Percentiles rank a stretch among this genome's conserved stretches.
Evolutionary conservation across 2,329 filamentous ascomycete genomes (phyloP).

Genomic region (Trichoderma polysporum): DNA sequence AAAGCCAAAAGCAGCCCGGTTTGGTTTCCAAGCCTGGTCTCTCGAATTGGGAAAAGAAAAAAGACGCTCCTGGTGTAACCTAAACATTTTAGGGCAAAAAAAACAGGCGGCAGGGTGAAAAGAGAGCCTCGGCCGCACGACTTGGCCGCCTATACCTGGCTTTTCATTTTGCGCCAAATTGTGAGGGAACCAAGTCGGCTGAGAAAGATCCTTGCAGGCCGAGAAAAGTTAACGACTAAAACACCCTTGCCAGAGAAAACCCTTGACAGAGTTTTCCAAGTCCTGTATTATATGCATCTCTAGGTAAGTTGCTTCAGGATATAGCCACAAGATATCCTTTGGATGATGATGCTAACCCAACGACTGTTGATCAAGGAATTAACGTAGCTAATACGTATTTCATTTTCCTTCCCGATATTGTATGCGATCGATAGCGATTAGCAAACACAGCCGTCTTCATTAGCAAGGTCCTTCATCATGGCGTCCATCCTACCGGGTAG

Average conservation of each 20-base stretch:
- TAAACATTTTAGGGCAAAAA: too few species aligned
- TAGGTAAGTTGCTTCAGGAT: not conserved
- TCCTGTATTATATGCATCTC: not conserved
- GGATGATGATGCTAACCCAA: not conserved
- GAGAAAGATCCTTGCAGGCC: not conserved
- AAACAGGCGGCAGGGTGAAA: not conserved
- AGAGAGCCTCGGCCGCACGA: not conserved
- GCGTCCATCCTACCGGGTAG: not conserved
- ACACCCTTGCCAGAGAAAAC: not conserved
- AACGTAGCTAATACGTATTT: not conserved
- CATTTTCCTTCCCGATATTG: not conserved
- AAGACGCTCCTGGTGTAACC: not conserved
- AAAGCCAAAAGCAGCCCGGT: not conserved
- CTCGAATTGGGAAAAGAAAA: not conserved
- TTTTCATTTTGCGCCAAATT: not conserved
- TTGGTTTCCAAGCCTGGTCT: not conserved
- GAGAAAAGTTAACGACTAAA: not conserved
- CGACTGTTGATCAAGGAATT: too few species aligned
- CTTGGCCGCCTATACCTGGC: not conserved
- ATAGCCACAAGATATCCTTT: not conserved
- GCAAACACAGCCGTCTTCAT: not conserved
- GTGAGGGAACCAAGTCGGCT: not conserved
- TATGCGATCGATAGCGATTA: not conserved
- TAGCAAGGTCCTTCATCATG: not conserved
- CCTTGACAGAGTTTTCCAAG: not conserved